Conservation (phyloP, 441 rosid genomes). For the Syzygium syzygioides region DNA sequence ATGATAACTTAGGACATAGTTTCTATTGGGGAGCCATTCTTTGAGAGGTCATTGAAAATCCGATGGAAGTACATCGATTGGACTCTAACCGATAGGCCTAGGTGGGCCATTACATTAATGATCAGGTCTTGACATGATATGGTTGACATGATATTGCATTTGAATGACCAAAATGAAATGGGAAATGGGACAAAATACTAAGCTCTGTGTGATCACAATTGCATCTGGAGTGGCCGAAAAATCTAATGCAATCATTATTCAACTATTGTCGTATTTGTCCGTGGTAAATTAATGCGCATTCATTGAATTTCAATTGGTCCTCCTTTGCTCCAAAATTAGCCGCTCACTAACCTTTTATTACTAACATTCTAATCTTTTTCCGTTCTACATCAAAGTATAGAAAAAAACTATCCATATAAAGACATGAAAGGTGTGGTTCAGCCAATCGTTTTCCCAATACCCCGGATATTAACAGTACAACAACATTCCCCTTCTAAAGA, state of each 20-base stretch:
- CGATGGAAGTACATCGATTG: not conserved
- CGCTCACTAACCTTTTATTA: not conserved
- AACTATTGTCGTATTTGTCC: not conserved
- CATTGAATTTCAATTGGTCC: not conserved
- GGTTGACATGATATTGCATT: not conserved
- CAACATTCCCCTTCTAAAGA: not conserved
- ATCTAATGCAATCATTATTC: not conserved
- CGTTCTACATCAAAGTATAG: not conserved
- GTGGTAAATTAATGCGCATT: not conserved
- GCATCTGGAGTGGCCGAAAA: not conserved
- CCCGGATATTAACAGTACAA: not conserved
- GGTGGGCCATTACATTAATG: not conserved
- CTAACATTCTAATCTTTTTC: not conserved
- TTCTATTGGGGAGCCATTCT: not conserved
- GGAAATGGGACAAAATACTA: not conserved
- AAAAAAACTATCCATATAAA: not conserved
- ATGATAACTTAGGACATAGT: not conserved
- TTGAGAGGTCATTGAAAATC: not conserved
- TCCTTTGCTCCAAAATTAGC: not conserved
- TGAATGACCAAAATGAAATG: not conserved
- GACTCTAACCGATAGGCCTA: not conserved
- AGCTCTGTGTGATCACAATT: not conserved
- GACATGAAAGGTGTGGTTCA: not conserved
- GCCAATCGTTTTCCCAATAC: not conserved
- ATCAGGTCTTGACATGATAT: not conserved